Conservation (phyloP, 805 yeast species). For the Starmerella sp. region DNA sequence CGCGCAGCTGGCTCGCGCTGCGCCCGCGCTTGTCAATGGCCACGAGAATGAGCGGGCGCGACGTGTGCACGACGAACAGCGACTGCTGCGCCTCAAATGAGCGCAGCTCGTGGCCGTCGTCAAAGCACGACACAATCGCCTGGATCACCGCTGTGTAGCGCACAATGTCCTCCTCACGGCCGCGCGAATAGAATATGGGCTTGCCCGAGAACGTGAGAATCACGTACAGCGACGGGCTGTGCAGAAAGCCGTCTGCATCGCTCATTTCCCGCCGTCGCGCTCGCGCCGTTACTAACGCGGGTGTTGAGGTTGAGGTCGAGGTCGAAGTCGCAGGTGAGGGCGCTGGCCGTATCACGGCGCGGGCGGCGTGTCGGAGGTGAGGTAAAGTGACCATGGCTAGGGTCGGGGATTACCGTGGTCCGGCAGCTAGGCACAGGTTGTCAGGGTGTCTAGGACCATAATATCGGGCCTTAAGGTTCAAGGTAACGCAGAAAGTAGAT, state of each 20-base stretch:
- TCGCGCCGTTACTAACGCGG: not conserved
- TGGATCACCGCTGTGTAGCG: conserved; percentile 24
- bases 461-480: too few species aligned
- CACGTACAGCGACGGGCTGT: conserved; percentile 14
- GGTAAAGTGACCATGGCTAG: too few species aligned
- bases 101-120: conserved; percentile 19
- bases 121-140: conserved; percentile 23
- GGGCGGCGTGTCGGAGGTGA: too few species aligned
- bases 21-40: conserved; percentile 40
- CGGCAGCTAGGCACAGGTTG: too few species aligned
- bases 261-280: not conserved
- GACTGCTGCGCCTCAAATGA: conserved; percentile 42
- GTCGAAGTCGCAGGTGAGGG: too few species aligned
- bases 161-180: conserved; percentile 17
- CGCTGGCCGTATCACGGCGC: too few species aligned
- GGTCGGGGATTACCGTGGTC: too few species aligned
- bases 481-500: too few species aligned
- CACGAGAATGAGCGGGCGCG: conserved; percentile 60
- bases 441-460: too few species aligned
- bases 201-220: conserved; percentile 23
- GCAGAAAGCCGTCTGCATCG: not conserved
- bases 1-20: conserved; percentile 35
- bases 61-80: conserved; percentile 48
- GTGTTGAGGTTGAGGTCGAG: too few species aligned
- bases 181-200: conserved; percentile 22